Percentiles rank a stretch among this genome's conserved stretches.
Conservation (phyloP, 345 rosid species). For the Eucalyptus guilfoylei region DNA sequence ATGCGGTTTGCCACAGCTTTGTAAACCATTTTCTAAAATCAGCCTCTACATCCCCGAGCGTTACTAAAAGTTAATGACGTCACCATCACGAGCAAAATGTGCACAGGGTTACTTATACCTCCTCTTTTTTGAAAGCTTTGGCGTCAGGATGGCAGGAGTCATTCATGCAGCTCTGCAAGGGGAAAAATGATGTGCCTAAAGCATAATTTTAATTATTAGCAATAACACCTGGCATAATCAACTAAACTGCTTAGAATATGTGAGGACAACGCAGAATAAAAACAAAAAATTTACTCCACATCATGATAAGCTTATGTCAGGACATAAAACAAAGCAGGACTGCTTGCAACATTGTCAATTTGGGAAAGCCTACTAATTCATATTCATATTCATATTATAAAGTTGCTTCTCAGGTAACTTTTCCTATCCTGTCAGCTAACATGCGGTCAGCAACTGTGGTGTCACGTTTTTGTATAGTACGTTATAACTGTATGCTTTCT, state of each 20-base stretch:
- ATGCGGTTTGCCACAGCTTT: not conserved
- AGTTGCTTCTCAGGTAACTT: not conserved
- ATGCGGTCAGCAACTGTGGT: not conserved
- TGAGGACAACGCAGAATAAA: not conserved
- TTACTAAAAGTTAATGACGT: not conserved
- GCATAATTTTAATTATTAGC: not conserved
- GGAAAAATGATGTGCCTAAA: slow-evolving; percentile 78
- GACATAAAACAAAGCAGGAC: not conserved
- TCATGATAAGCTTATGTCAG: not conserved
- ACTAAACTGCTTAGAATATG: not conserved
- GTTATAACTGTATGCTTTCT: not conserved
- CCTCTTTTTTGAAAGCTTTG: slow-evolving; percentile 88
- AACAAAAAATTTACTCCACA: not conserved
- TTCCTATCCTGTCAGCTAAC: not conserved
- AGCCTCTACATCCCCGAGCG: not conserved
- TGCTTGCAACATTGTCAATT: not conserved
- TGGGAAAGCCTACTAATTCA: not conserved
- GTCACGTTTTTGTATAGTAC: not conserved
- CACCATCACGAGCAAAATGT: not conserved
- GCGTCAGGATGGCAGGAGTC: slow-evolving; percentile 82
- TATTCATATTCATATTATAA: not conserved
- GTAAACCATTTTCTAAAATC: not conserved
- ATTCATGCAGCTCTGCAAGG: slow-evolving; percentile 85
- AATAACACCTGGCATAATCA: not conserved
- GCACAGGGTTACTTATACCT: slow-evolving; percentile 20